A percentile compares a stretch with the other conserved stretches of the same genome.
phyloP scores from a whole-genome alignment of 2,329 filamentous ascomycete species.

The Nothophaeocryptopus gaeumannii region DNA sequence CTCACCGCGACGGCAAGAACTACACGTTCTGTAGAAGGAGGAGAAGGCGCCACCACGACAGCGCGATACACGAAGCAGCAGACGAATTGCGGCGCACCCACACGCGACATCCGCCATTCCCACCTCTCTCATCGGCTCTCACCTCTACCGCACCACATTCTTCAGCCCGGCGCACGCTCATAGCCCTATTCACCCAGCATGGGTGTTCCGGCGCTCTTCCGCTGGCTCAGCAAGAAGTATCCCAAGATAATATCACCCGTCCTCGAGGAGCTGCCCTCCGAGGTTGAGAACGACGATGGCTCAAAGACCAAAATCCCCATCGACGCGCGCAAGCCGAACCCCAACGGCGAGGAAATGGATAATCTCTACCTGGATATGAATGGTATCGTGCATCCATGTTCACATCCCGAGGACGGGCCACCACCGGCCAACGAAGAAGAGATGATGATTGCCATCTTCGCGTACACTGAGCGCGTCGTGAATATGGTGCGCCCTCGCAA shows the following conservation, averaged over 20 bases:
- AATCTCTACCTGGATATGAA: conserved; percentile 99
- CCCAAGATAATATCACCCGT: conserved; percentile 95
- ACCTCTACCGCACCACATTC: no score
- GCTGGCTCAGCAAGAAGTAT: conserved; percentile 96
- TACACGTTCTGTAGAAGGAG: no score
- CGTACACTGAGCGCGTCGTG: conserved; percentile 96
- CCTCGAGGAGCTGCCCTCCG: conserved; percentile 76
- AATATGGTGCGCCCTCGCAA: conserved; percentile 98
- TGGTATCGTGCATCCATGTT: conserved; percentile 97
- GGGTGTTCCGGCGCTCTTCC: conserved; percentile 92
- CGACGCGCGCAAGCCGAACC: conserved; percentile 80
- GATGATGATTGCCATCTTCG: conserved; percentile 99
- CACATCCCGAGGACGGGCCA: conserved; percentile 90
- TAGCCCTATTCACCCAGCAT: conserved; percentile 49
- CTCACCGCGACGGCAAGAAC: not conserved
- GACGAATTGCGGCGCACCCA: no score
- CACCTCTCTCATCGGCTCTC: no score
- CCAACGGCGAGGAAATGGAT: conserved; percentile 96
- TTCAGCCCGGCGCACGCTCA: not conserved
- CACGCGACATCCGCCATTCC: no score
- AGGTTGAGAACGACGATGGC: conserved; percentile 79
- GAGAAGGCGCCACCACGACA: no score
- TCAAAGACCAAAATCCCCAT: conserved; percentile 74
- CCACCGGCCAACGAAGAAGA: conserved; percentile 92
- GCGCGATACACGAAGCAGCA: no score